A percentile compares a stretch with the other conserved stretches of the same genome.
phyloP scores from a whole-genome alignment of 768 basidiomycete genomes.

The Serendipita sp. region DNA sequence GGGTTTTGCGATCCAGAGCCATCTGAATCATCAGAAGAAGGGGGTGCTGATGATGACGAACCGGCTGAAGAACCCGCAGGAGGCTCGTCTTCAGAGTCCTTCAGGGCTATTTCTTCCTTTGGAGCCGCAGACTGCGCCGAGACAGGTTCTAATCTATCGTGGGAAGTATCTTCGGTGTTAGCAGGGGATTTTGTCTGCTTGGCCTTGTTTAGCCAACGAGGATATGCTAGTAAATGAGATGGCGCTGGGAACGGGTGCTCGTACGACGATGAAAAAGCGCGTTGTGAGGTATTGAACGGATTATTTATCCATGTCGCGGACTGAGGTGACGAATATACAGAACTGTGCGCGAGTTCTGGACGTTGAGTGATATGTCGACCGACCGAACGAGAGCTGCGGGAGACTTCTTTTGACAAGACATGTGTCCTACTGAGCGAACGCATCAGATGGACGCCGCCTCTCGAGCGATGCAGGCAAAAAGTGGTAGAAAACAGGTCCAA shows the following conservation, averaged over 20 bases:
- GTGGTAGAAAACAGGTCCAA: too few relatives aligned
- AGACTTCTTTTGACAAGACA: too few relatives aligned
- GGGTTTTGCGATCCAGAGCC: slow-evolving; percentile 25
- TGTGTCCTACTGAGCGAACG: too few relatives aligned
- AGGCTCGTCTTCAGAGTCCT: slow-evolving; percentile 2
- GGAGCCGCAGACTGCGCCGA: slow-evolving; percentile 17
- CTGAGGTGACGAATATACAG: not conserved
- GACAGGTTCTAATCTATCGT: slow-evolving; percentile 8
- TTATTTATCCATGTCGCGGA: not conserved
- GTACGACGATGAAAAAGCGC: not conserved
- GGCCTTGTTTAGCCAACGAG: slow-evolving; percentile 19
- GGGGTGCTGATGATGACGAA: slow-evolving; percentile 20
- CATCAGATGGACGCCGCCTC: too few relatives aligned
- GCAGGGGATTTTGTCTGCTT: slow-evolving; percentile 8
- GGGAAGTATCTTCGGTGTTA: slow-evolving; percentile 9
- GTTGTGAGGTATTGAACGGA: not conserved
- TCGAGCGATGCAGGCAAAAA: too few relatives aligned
- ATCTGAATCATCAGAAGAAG: slow-evolving; percentile 28
- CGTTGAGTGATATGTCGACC: slow-evolving; percentile 1
- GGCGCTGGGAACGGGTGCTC: slow-evolving; percentile 7
- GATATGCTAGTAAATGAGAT: slow-evolving; percentile 14
- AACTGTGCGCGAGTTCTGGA: not conserved
- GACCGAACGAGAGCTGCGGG: not conserved
- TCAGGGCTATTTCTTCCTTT: slow-evolving; percentile 19
- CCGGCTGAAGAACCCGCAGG: slow-evolving; percentile 19